Evolutionary conservation across 768 basidiomycete genomes (phyloP), one percentile per base, ranked within the genome.

Genomic region (Scleroderma bovista): DNA sequence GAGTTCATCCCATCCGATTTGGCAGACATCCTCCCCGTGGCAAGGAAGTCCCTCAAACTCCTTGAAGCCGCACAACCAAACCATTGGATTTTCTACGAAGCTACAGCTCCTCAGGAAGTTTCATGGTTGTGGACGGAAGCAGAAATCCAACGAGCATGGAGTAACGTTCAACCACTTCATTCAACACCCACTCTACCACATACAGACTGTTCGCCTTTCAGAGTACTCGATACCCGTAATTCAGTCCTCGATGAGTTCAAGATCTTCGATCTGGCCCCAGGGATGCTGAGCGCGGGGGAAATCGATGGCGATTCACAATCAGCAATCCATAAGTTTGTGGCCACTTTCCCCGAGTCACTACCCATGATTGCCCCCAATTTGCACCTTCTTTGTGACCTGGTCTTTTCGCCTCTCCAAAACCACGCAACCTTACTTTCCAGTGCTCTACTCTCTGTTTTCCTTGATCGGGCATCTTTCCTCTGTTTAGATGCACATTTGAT

Each of bases 261-360:
- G 11, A 50, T 81, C 6, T 91, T 85, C 52, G 84, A 88, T 56
- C 66, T 83, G 33, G 83, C 85, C 52, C 88, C 89, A 19, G 83
- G 82, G 2, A 40, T 68, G 3, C 57, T 68, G 10, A 56, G 67
- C 23, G 55, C 59, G 36, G 47, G 50, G 29, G 60, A 58, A 37
- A 53, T 55, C 23, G 58, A 60, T 1, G 60, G 64, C 23, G 40
- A 53, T 50, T 44, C 57, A 34, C 56, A 57, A 26, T 36, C 58
- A 6, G 44, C 62, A 19, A 67, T 87, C 10, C 64, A 68, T 26
- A 54, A 59, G 3, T 84, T 90, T 60, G 70, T 88, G 46, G 60
- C 63, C 15, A 54, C 58, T 1, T 91, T 91, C 59, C 88, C 90
- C 0, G 49, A 62, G 8, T 46, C 63, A 1, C 70, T 92, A 0